phyloP scores from a whole-genome alignment of 1,284 basidiomycete genomes.

The Malassezia sympodialis region DNA sequence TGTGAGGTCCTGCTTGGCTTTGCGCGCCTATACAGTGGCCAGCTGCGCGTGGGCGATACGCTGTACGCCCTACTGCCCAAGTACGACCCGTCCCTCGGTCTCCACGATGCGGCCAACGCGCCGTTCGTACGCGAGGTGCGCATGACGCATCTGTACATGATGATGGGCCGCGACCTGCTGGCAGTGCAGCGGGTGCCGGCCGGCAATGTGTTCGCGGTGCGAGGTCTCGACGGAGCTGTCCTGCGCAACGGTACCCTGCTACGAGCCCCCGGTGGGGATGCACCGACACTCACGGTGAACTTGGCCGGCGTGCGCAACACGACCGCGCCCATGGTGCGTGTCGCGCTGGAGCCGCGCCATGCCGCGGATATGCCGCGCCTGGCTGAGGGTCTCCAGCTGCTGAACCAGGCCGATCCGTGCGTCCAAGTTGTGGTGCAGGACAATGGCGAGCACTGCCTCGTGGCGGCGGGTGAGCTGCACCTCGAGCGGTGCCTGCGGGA shows the following conservation, averaged over 20 bases:
- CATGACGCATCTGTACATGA: slow-evolving; percentile 75
- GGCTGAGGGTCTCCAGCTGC: slow-evolving; percentile 71
- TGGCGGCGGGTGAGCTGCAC: slow-evolving; percentile 92
- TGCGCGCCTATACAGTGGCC: slow-evolving; percentile 83
- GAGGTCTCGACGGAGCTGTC: slow-evolving; percentile 78
- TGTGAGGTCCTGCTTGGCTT: slow-evolving; percentile 59
- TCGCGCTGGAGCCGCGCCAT: slow-evolving; percentile 77
- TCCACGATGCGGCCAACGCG: slow-evolving; percentile 57
- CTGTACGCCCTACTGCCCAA: slow-evolving; percentile 74
- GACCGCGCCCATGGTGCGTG: slow-evolving; percentile 76
- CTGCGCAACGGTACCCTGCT: slow-evolving; percentile 75
- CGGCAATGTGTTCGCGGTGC: slow-evolving; percentile 89
- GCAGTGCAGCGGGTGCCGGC: slow-evolving; percentile 75
- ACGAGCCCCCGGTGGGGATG: neutral
- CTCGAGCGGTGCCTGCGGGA: slow-evolving; percentile 94
- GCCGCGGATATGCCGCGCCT: slow-evolving; percentile 85
- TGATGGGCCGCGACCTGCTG: slow-evolving; percentile 94
- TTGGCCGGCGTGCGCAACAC: slow-evolving; percentile 38
- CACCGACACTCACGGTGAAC: slow-evolving; percentile 27
- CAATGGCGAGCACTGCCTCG: slow-evolving; percentile 92
- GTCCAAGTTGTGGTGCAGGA: slow-evolving; percentile 94
- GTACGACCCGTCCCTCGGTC: slow-evolving; percentile 62
- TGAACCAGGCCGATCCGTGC: slow-evolving; percentile 92
- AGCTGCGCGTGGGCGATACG: slow-evolving; percentile 59
- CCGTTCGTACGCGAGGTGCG: slow-evolving; percentile 59